Conservation (phyloP, 2,329 filamentous ascomycete genomes). For the Madurella mycetomatis region DNA sequence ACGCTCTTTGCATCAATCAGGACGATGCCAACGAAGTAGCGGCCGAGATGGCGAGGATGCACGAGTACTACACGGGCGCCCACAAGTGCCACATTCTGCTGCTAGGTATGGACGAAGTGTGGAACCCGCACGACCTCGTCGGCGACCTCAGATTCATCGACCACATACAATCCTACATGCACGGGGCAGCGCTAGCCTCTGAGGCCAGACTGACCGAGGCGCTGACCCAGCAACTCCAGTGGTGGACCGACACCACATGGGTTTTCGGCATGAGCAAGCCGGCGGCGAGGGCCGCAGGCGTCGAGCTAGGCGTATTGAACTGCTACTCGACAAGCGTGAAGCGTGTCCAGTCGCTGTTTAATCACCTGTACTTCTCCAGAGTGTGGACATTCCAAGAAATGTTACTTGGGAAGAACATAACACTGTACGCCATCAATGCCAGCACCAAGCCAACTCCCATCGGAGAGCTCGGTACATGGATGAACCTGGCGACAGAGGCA, state of each 20-base stretch:
- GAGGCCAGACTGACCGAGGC: neutral
- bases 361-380: constrained; percentile 27
- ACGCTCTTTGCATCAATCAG: constrained; percentile 13
- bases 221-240: neutral
- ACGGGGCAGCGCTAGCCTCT: neutral
- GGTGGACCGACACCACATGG: constrained; percentile 3
- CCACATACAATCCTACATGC: constrained; percentile 30
- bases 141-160: constrained; percentile 30
- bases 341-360: constrained; percentile 15
- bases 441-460: neutral
- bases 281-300: neutral
- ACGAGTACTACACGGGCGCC: constrained; percentile 13
- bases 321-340: constrained; percentile 8
- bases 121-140: constrained; percentile 30
- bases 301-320: constrained; percentile 12
- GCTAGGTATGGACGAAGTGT: constrained; percentile 29
- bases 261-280: neutral
- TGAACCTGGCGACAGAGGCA: constrained; percentile 10
- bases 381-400: constrained; percentile 32
- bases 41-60: constrained; percentile 8
- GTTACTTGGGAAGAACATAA: constrained; percentile 30
- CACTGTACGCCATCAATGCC: constrained; percentile 22
- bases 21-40: neutral
- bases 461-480: constrained; percentile 10
- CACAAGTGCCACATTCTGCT: constrained; percentile 24